Percentiles rank a stretch among this genome's conserved stretches.
Conservation (phyloP, 73 alveolate species). For the Stentor coeruleus region DNA sequence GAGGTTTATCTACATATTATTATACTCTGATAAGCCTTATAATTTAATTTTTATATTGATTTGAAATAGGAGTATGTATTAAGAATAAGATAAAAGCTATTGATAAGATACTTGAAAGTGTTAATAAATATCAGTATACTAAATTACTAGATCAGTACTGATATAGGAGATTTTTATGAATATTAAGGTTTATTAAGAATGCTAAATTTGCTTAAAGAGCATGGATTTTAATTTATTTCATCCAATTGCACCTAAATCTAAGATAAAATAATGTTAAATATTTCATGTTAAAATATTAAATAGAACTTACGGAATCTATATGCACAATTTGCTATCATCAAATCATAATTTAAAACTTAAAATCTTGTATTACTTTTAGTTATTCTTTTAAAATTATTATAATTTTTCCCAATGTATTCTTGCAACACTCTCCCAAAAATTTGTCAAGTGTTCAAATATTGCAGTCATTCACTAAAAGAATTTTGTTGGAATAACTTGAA, state of each 20-base stretch:
- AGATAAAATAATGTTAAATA: no score
- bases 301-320: no score
- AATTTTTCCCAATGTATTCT: background rate
- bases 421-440: background rate
- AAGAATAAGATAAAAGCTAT: background rate
- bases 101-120: background rate
- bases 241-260: no score
- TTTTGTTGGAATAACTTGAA: background rate
- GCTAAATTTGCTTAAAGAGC: no score
- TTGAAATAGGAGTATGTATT: background rate
- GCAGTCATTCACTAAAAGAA: background rate
- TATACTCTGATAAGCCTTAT: background rate
- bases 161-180: no score
- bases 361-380: background rate
- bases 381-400: background rate
- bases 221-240: no score
- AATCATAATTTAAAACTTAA: no score
- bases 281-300: no score
- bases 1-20: background rate
- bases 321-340: no score
- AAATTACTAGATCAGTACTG: no score
- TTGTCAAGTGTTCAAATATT: background rate
- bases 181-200: no score
- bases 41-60: background rate
- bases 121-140: no score